Conservation (phyloP, 2,329 filamentous ascomycete species). For the Emergomyces orientalis region DNA sequence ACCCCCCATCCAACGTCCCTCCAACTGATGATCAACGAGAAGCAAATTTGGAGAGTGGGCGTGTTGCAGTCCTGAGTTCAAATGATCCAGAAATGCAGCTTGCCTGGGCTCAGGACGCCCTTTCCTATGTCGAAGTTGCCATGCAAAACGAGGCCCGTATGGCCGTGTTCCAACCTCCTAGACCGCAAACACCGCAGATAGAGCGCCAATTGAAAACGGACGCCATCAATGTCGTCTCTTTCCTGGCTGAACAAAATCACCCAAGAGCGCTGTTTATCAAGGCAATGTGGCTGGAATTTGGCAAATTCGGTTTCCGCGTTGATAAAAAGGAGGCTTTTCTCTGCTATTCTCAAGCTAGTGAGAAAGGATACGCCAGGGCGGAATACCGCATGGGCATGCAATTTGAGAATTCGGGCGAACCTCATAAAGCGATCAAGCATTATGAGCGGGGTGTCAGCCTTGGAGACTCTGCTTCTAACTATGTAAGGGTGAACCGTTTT, state of each 20-base stretch:
- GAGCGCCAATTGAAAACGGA: slow-evolving; percentile 84
- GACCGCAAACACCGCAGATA: slow-evolving; percentile 70
- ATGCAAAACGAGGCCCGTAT: slow-evolving; percentile 67
- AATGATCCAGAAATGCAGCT: slow-evolving; percentile 95
- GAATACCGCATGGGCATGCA: slow-evolving; percentile 98
- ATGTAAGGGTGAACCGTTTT: slow-evolving; percentile 33
- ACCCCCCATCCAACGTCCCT: slow-evolving; percentile 75
- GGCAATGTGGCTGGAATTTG: slow-evolving; percentile 96
- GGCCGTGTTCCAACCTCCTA: slow-evolving; percentile 46
- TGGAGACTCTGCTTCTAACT: slow-evolving; percentile 79
- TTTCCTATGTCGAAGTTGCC: slow-evolving; percentile 79
- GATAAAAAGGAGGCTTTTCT: slow-evolving; percentile 93
- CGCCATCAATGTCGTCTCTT: slow-evolving; percentile 82
- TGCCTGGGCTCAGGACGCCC: slow-evolving; percentile 87
- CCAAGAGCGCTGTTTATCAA: slow-evolving; percentile 90
- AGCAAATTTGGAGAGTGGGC: slow-evolving; percentile 73
- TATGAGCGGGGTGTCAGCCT: slow-evolving; percentile 72
- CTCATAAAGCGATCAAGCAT: slow-evolving; percentile 80
- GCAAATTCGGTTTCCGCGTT: slow-evolving; percentile 79
- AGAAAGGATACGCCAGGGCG: slow-evolving; percentile 75
- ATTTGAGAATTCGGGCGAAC: slow-evolving; percentile 89
- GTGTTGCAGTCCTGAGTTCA: slow-evolving; percentile 75
- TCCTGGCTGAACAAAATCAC: slow-evolving; percentile 82
- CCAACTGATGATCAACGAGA: slow-evolving; percentile 93
- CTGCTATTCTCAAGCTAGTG: slow-evolving; percentile 75